Percentiles rank a stretch among this genome's conserved stretches.
Conservation (phyloP, 192 early-diverging fungal species). For the Rhizoclosmatium sp. region DNA sequence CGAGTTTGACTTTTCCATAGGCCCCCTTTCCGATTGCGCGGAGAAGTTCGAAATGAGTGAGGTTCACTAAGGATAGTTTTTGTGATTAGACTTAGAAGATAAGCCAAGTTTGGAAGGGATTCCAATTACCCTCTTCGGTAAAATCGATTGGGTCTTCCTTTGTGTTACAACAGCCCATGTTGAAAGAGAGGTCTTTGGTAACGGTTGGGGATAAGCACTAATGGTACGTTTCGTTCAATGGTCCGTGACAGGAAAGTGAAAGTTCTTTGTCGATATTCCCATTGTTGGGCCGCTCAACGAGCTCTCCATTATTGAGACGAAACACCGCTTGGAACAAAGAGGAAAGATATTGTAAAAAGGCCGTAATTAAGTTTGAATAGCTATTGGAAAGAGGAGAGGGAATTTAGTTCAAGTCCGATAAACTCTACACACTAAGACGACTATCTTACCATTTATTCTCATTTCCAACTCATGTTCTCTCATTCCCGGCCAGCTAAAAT, state of each 20-base stretch:
- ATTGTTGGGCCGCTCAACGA: background rate
- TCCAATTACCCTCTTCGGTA: background rate
- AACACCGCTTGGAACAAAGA: too few species aligned
- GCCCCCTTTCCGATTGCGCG: conserved; percentile 93
- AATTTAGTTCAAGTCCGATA: background rate
- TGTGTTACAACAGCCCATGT: conserved; percentile 8
- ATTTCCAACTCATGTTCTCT: background rate
- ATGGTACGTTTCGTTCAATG: background rate
- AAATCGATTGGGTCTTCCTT: conserved; percentile 23
- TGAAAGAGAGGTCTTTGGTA: background rate
- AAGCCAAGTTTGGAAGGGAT: too few species aligned
- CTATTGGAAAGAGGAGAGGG: background rate
- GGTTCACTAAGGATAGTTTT: conserved; percentile 64
- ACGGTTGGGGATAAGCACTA: too few species aligned
- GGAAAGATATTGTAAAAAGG: too few species aligned
- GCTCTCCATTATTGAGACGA: too few species aligned
- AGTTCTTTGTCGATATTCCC: background rate
- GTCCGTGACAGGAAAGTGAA: background rate
- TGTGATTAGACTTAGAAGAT: too few species aligned
- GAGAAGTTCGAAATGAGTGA: conserved; percentile 89
- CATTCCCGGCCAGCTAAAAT: background rate
- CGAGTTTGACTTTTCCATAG: conserved; percentile 93
- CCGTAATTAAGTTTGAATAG: background rate
- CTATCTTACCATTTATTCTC: background rate
- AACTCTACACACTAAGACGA: too few species aligned